A percentile compares a stretch with the other conserved stretches of the same genome.
Evolutionary conservation across 495 filamentous ascomycete genomes (phyloP).

Genomic region (Mytilinidion resinicola): DNA sequence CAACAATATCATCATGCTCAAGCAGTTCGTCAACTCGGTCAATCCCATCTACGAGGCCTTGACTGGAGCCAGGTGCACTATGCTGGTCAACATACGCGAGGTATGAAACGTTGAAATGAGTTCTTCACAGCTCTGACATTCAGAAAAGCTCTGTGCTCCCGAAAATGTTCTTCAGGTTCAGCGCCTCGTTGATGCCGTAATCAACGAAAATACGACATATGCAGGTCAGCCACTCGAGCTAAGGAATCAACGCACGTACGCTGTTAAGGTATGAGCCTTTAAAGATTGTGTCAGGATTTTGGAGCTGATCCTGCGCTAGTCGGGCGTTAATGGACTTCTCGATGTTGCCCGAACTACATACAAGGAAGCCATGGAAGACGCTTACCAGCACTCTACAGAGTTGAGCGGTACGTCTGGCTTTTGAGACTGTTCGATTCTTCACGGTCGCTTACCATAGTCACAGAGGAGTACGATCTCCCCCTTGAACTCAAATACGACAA

Average conservation of each 20-base stretch:
- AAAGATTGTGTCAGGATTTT: neutral
- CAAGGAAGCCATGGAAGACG: constrained; percentile 75
- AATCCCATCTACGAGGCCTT: constrained; percentile 63
- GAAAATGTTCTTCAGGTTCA: constrained; percentile 54
- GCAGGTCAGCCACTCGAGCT: constrained; percentile 77
- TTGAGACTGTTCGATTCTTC: neutral
- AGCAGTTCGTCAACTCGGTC: constrained; percentile 66
- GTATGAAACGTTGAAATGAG: constrained; percentile 33
- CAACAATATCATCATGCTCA: constrained; percentile 83
- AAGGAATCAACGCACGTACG: constrained; percentile 87
- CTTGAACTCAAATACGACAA: constrained; percentile 70
- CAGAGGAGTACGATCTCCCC: constrained; percentile 53
- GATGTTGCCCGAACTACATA: constrained; percentile 83
- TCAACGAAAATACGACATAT: constrained; percentile 77
- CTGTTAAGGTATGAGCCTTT: constrained; percentile 59
- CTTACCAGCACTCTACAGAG: constrained; percentile 59
- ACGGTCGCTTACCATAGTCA: neutral
- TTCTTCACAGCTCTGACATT: neutral
- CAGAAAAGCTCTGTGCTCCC: constrained; percentile 54
- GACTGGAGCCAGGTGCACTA: constrained; percentile 53
- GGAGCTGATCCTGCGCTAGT: constrained; percentile 40
- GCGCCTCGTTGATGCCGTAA: constrained; percentile 57
- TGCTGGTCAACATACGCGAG: constrained; percentile 60
- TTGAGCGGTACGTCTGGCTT: constrained; percentile 47
- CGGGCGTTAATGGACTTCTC: constrained; percentile 76